Conservation (phyloP, 352 stramenopile genomes). For the Globisporangium iwayamae region DNA sequence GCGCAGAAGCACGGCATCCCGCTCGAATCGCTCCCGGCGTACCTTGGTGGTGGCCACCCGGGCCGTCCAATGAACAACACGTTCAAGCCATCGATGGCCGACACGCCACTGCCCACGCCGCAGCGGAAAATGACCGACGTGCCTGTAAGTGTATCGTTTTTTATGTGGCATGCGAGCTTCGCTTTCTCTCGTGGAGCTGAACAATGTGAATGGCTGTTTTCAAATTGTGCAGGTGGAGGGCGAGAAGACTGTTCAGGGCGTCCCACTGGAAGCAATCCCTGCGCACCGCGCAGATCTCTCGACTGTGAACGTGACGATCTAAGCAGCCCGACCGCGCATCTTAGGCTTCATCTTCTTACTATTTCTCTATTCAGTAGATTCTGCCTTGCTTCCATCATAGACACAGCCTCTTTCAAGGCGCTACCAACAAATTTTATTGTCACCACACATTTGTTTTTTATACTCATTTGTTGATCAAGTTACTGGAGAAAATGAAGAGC, state of each 20-base stretch:
- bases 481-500: not conserved
- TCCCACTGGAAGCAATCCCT: not conserved
- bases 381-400: not conserved
- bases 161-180: not conserved
- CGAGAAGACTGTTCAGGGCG: conserved; percentile 5
- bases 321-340: not conserved
- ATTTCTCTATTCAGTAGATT: conserved; percentile 4
- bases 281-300: not conserved
- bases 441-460: not conserved
- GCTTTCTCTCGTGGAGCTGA: not conserved
- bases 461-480: not conserved
- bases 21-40: conserved; percentile 47
- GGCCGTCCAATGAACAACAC: conserved; percentile 64
- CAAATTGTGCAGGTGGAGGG: not conserved
- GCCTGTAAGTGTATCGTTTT: not conserved
- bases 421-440: not conserved
- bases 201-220: not conserved
- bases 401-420: no score
- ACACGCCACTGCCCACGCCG: conserved; percentile 52
- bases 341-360: not conserved
- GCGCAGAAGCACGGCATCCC: conserved; percentile 63
- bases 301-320: not conserved
- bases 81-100: conserved; percentile 52
- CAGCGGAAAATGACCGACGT: not conserved
- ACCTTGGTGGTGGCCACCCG: conserved; percentile 53